Conservation (phyloP, 768 basidiomycete genomes). For the Myochromella boudieri region DNA sequence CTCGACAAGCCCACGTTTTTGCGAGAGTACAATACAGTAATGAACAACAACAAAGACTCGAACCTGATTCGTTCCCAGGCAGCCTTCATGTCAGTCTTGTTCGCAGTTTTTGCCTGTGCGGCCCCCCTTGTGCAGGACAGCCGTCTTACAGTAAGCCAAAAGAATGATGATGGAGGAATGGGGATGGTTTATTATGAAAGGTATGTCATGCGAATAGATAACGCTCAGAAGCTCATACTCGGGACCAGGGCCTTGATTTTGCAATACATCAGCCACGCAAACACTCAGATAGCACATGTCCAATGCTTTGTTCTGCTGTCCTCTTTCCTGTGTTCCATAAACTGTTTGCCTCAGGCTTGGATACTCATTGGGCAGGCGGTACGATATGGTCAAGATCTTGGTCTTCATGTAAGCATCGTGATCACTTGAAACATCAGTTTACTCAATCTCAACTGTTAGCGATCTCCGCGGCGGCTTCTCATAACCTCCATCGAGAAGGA, state of each 20-base stretch:
- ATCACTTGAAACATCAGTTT: constrained; percentile 14
- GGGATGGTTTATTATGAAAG: constrained; percentile 90
- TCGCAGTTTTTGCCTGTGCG: constrained; percentile 89
- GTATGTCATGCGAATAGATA: constrained; percentile 38
- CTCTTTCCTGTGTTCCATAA: constrained; percentile 88
- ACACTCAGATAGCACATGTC: constrained; percentile 82
- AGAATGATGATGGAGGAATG: constrained; percentile 77
- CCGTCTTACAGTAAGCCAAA: constrained; percentile 56
- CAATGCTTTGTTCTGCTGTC: constrained; percentile 89
- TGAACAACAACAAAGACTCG: constrained; percentile 64
- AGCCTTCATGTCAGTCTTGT: constrained; percentile 78
- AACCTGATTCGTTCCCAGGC: constrained; percentile 58
- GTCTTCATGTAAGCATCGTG: constrained; percentile 81
- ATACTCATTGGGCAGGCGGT: constrained; percentile 89
- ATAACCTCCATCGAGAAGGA: constrained; percentile 82
- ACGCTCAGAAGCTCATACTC: constrained; percentile 17
- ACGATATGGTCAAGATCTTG: constrained; percentile 86
- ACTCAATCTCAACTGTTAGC: constrained; percentile 41
- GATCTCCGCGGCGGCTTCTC: constrained; percentile 74
- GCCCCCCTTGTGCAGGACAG: constrained; percentile 77
- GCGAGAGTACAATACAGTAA: constrained; percentile 65
- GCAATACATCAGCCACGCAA: constrained; percentile 89
- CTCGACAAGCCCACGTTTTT: constrained; percentile 86
- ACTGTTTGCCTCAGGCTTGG: constrained; percentile 94
- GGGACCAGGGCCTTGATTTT: constrained; percentile 74